Evolutionary conservation across 129 eudicot species (phyloP), one percentile per base, ranked within the genome.

Genomic region (Lactuca sativa): DNA sequence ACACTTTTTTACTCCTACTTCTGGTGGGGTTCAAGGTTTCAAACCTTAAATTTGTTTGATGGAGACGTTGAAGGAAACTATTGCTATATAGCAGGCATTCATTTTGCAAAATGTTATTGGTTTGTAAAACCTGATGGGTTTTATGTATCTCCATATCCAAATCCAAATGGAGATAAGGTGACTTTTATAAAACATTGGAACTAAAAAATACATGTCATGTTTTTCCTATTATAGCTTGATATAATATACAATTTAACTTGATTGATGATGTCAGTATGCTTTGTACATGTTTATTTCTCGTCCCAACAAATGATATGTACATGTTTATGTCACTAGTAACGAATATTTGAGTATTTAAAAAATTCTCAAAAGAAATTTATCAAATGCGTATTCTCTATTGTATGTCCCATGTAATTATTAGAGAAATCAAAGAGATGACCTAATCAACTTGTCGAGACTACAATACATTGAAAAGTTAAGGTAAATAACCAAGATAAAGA

Each of bases 1-100:
- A 74, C 73, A 11, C 61, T 56, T 32, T 74, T 74, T 32, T 65
- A 66, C 30, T 25, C 30, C 30, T 25, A 25, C 30, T 25, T 25
- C 30, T 25, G 30, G 30, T 25, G 30, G 30, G 70, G 70, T 17
- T 72, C 70, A 6, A 72, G 15, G 52, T 62, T 6, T 16, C 77
- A 52, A 11, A 6, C 59, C 5, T 17, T 62, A 43, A 70, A 25
- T 18, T 37, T 72, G 66, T 51, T 51, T 13, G 62, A 62, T 7
- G 7, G 25, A 5, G 10, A 21, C 14, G 5, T 72, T 38, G 30
- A 61, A 21, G 2, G 8, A 2, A 38, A 6, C 30, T 25, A 25
- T 0, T 72, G 77, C 3, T 0, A 0, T 62, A 7, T 16, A 34
- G 0, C 0, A 4, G 4, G 37, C 37, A 30, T 2, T 6, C 63